Evolutionary conservation across 805 yeast genomes (phyloP).

Genomic region (Tetrapisispora phaffii): DNA sequence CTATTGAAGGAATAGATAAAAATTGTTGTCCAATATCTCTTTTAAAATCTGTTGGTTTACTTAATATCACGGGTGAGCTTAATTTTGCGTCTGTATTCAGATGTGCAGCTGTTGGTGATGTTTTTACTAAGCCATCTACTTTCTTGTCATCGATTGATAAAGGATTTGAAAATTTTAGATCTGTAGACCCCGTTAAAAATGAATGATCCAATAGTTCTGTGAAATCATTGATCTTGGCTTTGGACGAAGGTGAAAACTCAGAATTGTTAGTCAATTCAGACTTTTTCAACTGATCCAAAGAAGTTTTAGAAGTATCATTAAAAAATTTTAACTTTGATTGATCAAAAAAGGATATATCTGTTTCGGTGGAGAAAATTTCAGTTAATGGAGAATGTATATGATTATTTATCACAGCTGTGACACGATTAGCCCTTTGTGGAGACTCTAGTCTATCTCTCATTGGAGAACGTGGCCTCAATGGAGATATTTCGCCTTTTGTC

Average conservation of each 20-base stretch:
- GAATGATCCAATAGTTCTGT: conserved; percentile 21
- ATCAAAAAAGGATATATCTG: background rate
- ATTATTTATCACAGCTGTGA: conserved; percentile 26
- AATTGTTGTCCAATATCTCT: background rate
- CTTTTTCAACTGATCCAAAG: conserved; percentile 1
- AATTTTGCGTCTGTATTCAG: conserved; percentile 1
- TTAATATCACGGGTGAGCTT: conserved; percentile 19
- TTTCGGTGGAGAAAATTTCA: background rate
- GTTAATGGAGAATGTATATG: conserved; percentile 28
- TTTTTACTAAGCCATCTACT: background rate
- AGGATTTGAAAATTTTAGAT: background rate
- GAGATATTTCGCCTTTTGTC: background rate
- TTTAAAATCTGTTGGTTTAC: conserved; percentile 4
- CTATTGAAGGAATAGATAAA: background rate
- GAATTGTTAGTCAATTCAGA: background rate
- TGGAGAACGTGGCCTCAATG: conserved; percentile 3
- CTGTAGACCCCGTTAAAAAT: conserved; percentile 6
- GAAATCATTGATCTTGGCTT: conserved; percentile 20
- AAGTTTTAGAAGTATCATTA: background rate
- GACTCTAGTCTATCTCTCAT: conserved; percentile 10
- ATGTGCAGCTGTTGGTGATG: background rate
- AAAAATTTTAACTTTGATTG: background rate
- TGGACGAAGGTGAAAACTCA: conserved; percentile 25
- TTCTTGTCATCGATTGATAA: background rate
- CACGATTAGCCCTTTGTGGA: conserved; percentile 24